These are phyloP conservation scores for Thinopyrum elongatum DNA, from an alignment of 176 grass and related monocot genomes.

Conservation along the genomic window DNA sequence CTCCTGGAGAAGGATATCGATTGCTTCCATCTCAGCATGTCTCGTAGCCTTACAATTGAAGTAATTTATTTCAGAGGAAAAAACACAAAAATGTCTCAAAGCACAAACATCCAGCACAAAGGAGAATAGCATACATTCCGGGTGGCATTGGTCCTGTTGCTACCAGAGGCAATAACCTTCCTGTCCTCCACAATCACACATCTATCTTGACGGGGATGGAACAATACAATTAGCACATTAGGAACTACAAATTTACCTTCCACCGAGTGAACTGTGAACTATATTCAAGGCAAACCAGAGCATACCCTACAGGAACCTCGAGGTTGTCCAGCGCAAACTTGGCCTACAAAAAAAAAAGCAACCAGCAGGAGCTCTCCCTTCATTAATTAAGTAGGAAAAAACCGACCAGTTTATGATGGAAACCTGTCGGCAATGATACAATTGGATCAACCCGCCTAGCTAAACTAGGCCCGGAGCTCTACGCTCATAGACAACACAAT, in stretches of 20 bases:
- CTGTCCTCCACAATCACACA: slow-evolving; percentile 85
- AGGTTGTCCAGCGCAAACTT: slow-evolving; percentile 76
- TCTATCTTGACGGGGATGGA: slow-evolving; percentile 28
- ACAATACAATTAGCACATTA: neutral
- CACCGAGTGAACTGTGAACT: neutral
- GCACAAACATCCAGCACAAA: neutral
- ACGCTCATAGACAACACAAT: neutral
- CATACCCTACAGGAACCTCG: slow-evolving; percentile 90
- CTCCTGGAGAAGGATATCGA: slow-evolving; percentile 70
- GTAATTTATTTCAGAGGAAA: neutral
- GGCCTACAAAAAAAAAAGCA: slow-evolving; percentile 45
- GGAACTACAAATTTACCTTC: neutral
- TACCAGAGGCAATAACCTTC: slow-evolving; percentile 71
- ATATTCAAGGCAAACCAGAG: slow-evolving; percentile 5
- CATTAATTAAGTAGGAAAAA: neutral
- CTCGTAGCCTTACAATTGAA: slow-evolving; percentile 65
- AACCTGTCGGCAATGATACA: neutral
- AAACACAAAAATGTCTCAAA: neutral
- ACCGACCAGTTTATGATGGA: neutral
- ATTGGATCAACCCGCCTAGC: neutral
- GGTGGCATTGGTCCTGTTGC: slow-evolving; percentile 73
- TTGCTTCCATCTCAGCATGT: slow-evolving; percentile 98
- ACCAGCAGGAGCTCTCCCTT: neutral
- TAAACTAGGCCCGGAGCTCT: neutral
- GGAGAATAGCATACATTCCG: slow-evolving; percentile 56